phyloP scores from a whole-genome alignment of 225 moss, liverwort and hornwort genomes.

The Rhytidiadelphus loreus region DNA sequence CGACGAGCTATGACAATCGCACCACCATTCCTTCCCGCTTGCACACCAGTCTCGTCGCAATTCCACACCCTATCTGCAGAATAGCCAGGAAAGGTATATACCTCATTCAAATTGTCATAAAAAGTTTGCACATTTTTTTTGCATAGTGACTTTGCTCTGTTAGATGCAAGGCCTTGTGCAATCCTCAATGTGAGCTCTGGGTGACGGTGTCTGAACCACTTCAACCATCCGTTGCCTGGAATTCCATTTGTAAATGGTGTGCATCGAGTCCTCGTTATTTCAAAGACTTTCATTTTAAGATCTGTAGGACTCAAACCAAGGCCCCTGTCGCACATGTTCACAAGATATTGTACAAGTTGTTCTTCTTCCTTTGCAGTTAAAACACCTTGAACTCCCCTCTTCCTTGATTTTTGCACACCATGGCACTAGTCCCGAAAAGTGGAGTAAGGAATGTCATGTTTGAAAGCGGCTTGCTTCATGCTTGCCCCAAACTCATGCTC shows the following conservation, averaged over 20 bases:
- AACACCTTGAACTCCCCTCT: no score
- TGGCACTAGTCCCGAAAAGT: no score
- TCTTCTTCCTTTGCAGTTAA: no score
- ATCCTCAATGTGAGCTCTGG: neutral
- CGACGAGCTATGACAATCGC: neutral
- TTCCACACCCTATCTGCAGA: neutral
- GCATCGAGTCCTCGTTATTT: no score
- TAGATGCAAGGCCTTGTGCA: neutral
- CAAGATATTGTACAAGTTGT: neutral
- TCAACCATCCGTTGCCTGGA: neutral
- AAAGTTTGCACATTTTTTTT: neutral
- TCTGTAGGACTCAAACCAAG: neutral
- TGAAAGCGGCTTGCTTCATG: no score
- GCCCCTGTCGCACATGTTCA: neutral
- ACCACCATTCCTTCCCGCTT: no score
- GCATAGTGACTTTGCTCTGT: neutral
- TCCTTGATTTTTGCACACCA: no score
- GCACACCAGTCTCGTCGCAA: neutral
- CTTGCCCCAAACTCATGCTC: no score
- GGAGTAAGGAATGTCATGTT: no score
- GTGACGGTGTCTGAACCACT: neutral
- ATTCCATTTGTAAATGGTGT: no score
- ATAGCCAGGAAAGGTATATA: neutral
- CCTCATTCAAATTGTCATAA: no score
- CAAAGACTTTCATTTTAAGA: neutral